Evolutionary conservation across 805 yeast genomes (phyloP), one percentile per base, ranked within the genome.

Genomic region (Ogataea degrootiae): DNA sequence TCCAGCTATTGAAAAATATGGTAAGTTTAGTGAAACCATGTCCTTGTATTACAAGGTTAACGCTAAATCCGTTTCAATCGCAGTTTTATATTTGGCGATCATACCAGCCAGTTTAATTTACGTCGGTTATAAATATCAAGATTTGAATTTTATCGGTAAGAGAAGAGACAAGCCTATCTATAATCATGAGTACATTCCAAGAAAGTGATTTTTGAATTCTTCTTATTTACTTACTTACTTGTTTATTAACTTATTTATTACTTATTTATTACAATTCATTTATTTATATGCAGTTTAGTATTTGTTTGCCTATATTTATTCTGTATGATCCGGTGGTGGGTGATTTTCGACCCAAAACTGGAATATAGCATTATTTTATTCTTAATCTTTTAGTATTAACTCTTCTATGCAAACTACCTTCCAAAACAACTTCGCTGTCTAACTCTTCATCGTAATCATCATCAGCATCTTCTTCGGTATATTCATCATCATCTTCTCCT

Each of bases 41-140:
- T 53, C 64, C 39, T 57, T 52, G 41, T 55, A 59, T 49, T 67
- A 65, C 54, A 65, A 56, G 47, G 59, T 59, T 55, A 65, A 59
- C 45, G 43, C 59, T 12, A 66, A 55, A 46, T 60, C 69, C 2
- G 59, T 63, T 7, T 48, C 58, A 6, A 45, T 57, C 41, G 67
- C 66, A 2, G 39, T 62, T 15, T 41, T 63, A 12, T 65, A 61
- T 54, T 52, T 66, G 35, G 65, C 64, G 37, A 62, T 54, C 11
- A 55, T 67, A 31, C 71, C 71, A 6, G 65, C 61, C 37, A 59
- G 59, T n/a, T 51, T 67, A 37, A 52, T 59, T 26, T 67, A 63
- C 43, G 52, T 61, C 34, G 66, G 67, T 12, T 65, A 61, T 50
- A 60, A 65, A 42, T 63, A 62, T 39, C 69, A 67, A 49, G 45